phyloP scores from a whole-genome alignment of 768 basidiomycete species.

The Pleurotus sapidus region DNA sequence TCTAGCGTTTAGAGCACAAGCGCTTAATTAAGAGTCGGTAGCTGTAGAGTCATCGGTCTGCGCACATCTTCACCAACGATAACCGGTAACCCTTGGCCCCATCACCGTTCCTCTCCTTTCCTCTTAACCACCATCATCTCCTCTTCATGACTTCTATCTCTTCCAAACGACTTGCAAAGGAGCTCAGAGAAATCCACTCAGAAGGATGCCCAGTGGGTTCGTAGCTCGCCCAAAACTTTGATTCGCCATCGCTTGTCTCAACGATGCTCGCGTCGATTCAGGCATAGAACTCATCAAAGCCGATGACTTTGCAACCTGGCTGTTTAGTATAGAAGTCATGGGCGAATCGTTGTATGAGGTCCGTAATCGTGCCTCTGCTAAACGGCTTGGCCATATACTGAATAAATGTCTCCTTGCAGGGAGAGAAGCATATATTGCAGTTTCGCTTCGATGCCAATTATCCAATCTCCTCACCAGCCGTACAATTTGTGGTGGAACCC shows the following conservation, averaged over 20 bases:
- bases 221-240: conserved; percentile 12
- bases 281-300: conserved; percentile 74
- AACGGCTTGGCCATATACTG: background rate
- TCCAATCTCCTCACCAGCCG: conserved; percentile 85
- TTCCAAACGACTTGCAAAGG: conserved; percentile 64
- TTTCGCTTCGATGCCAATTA: conserved; percentile 82
- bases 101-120: no score
- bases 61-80: no score
- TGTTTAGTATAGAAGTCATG: conserved; percentile 77
- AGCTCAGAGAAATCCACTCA: conserved; percentile 63
- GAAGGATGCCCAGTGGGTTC: conserved; percentile 67
- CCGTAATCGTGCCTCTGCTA: conserved; percentile 10
- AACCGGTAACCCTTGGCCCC: no score
- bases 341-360: conserved; percentile 82
- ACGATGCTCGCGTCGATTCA: conserved; percentile 19
- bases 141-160: conserved; percentile 58
- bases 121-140: no score
- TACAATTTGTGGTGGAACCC: conserved; percentile 76
- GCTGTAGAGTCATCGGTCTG: no score
- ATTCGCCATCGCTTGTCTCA: background rate
- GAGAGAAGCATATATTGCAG: conserved; percentile 72
- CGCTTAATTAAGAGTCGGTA: no score
- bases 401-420: conserved; percentile 35
- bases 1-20: no score
- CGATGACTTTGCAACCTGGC: conserved; percentile 78